Percentiles rank a stretch among this genome's conserved stretches.
These are phyloP conservation scores for Pichia rugopelliculosa DNA, from an alignment of 805 yeast genomes.

Conservation along the genomic window DNA sequence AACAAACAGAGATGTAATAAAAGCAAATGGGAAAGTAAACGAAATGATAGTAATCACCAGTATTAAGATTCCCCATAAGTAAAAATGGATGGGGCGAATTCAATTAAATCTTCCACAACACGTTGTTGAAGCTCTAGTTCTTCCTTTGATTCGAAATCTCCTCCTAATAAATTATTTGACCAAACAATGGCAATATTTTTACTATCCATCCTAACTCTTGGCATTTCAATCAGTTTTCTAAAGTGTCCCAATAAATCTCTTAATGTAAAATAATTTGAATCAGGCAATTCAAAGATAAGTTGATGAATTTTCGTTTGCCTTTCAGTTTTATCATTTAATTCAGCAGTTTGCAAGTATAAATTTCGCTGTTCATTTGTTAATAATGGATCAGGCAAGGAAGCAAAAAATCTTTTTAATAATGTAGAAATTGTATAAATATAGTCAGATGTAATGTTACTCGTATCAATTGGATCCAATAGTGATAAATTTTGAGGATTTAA, in stretches of 20 bases:
- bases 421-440: slow-evolving; percentile 88
- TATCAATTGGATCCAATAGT: slow-evolving; percentile 45
- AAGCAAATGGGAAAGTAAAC: background rate
- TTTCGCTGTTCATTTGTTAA: slow-evolving; percentile 57
- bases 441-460: slow-evolving; percentile 56
- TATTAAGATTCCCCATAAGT: slow-evolving; percentile 20
- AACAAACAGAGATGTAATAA: background rate
- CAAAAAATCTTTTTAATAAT: slow-evolving; percentile 73
- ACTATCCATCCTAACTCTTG: slow-evolving; percentile 75
- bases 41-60: background rate
- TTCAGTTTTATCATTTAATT: slow-evolving; percentile 48
- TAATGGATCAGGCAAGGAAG: slow-evolving; percentile 80
- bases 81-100: slow-evolving; percentile 75
- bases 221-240: slow-evolving; percentile 25
- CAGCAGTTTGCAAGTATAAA: slow-evolving; percentile 62
- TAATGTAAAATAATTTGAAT: slow-evolving; percentile 89
- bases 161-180: slow-evolving; percentile 85
- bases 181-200: slow-evolving; percentile 83
- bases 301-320: slow-evolving; percentile 78
- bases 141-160: slow-evolving; percentile 49
- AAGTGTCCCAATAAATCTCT: slow-evolving; percentile 81
- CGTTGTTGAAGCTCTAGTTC: slow-evolving; percentile 33
- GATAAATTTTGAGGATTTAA: slow-evolving; percentile 59
- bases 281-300: slow-evolving; percentile 83
- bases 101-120: slow-evolving; percentile 79